Percentiles rank a stretch among this genome's conserved stretches.
Conservation (phyloP, 495 filamentous ascomycete species). For the Neurospora africana region DNA sequence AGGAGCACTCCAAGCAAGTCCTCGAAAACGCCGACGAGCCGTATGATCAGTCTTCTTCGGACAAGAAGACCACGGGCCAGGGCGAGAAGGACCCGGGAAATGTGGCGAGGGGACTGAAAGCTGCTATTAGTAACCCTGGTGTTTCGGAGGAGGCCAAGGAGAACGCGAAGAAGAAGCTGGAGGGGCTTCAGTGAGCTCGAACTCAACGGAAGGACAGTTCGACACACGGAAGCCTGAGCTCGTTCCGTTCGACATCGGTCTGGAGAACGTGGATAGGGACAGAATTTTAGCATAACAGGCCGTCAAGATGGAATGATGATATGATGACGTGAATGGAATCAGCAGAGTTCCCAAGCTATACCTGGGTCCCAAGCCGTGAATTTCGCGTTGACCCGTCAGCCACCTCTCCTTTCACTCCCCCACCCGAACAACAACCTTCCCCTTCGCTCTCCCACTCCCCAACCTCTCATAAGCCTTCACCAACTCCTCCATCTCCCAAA, state of each 20-base stretch:
- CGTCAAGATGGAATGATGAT: not conserved
- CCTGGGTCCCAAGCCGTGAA: too few relatives aligned
- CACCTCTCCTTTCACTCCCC: not conserved
- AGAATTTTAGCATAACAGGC: too few relatives aligned
- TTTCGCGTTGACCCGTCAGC: too few relatives aligned
- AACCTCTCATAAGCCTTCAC: conserved; percentile 24
- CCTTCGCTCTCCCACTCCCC: conserved; percentile 24
- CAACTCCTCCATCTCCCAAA: conserved; percentile 25
- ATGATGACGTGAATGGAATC: not conserved
- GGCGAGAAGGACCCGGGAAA: conserved; percentile 33
- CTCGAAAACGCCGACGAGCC: conserved; percentile 28
- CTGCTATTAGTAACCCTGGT: conserved; percentile 34
- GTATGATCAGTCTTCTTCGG: conserved; percentile 14
- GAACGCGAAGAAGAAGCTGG: conserved; percentile 29
- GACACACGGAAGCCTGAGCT: not conserved
- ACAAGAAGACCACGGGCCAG: conserved; percentile 2
- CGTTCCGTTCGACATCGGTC: not conserved
- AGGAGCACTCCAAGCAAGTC: conserved; percentile 32
- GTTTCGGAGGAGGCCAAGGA: conserved; percentile 40
- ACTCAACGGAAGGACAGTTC: not conserved
- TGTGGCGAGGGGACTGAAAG: conserved; percentile 35
- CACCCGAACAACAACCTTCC: conserved; percentile 29
- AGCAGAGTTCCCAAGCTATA: too few relatives aligned
- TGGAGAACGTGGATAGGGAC: too few relatives aligned
- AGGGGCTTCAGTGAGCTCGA: not conserved